Base-by-base conservation (phyloP, 75 land plant genomes). In the Sequoia sempervirens region DNA sequence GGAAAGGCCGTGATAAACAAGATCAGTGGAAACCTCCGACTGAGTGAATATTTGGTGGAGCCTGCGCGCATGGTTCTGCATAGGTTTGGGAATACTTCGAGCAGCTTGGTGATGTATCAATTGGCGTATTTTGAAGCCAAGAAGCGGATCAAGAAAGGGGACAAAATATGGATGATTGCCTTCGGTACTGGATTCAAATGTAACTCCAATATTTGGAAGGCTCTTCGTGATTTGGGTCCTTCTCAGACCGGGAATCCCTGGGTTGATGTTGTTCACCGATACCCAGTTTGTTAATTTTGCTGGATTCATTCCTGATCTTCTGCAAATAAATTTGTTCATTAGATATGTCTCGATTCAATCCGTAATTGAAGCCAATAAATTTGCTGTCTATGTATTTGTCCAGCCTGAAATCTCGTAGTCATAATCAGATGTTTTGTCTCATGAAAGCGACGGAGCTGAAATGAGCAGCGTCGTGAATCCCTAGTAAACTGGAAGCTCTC, bases 171-270 rank as follows among this genome's bases (percentile, higher is more conserved):
- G 90, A 90, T 91, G 93, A 70, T 90, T 18, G 88, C 84, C 1
- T 88, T 92, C 30, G 92, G 90, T 12, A 85, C 92, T 18, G 93
- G 93, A 47, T 90, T 92, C 80, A 92, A 92, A 80, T 89, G 87
- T 70, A 84, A 85, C 61, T 85, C 84, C 66, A 58, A 85, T 37
- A 89, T 90, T 15, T 88, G 90, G 92, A 85, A 46, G 80, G 85
- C 85, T 37, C n/a, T 88, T 23, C 28, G 37, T n/a, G 89, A 91
- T 46, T 5, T 68, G 72, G 17, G 74, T 28, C 83, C 84, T 1
- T 36, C 82, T 17, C 3, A 54, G 0, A 17, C 11, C 3, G 81
- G 81, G 20, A 90, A 92, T 78, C 90, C 90, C 17, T 92, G 93
- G 93, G 61, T 58, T 34, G 92, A 90, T 41, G 88, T 92, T 84